Percentiles rank a stretch among this genome's conserved stretches.
phyloP scores from a whole-genome alignment of 1,284 basidiomycete genomes.

The Meira miltonrushii region DNA sequence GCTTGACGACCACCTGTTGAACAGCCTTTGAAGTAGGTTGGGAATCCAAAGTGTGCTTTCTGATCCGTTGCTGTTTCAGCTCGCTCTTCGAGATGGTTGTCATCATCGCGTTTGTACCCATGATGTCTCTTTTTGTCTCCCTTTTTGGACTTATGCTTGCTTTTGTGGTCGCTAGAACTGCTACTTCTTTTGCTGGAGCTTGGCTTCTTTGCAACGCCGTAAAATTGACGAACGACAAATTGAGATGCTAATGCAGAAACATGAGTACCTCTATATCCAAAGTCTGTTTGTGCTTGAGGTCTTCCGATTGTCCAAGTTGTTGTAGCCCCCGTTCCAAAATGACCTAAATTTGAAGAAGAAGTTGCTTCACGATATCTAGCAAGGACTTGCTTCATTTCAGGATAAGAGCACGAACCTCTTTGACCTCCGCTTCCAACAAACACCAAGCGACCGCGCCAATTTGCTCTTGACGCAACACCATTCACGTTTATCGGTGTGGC shows the following conservation, averaged over 20 bases:
- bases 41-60: constrained; percentile 13
- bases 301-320: constrained; percentile 11
- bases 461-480: constrained; percentile 13
- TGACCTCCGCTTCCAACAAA: constrained; percentile 25
- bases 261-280: constrained; percentile 25
- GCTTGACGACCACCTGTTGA: constrained; percentile 29
- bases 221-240: constrained; percentile 24
- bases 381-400: constrained; percentile 32
- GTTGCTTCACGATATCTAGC: constrained; percentile 25
- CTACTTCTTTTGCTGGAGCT: neutral
- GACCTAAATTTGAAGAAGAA: constrained; percentile 26
- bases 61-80: too few relatives aligned
- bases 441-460: constrained; percentile 26
- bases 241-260: constrained; percentile 20
- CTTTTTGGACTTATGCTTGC: neutral
- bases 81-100: too few relatives aligned
- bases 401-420: constrained; percentile 21
- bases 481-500: neutral
- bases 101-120: neutral
- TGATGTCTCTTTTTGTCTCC: too few relatives aligned
- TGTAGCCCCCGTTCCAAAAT: constrained; percentile 16
- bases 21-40: constrained; percentile 31
- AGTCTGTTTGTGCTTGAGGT: constrained; percentile 21
- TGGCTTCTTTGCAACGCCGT: constrained; percentile 17
- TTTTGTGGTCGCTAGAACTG: too few relatives aligned